Percentiles rank a stretch among this genome's conserved stretches.
phyloP scores from a whole-genome alignment of 352 stramenopile species.

The Phytophthora foliorum region DNA sequence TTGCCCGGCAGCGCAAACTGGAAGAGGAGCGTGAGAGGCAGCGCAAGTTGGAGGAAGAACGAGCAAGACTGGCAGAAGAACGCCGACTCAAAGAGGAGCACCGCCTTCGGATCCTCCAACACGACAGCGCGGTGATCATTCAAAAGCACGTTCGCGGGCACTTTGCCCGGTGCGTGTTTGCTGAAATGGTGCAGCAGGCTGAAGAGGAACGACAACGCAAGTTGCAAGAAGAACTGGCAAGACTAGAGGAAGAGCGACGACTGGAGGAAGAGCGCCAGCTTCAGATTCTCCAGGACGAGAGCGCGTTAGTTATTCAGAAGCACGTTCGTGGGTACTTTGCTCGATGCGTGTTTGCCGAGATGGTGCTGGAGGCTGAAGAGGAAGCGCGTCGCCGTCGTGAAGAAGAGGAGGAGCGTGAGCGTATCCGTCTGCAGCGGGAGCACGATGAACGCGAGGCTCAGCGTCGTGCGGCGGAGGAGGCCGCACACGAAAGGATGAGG shows the following conservation, averaged over 20 bases:
- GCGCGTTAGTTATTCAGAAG: constrained; percentile 56
- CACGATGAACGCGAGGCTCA: constrained; percentile 45
- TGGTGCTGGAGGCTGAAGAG: constrained; percentile 50
- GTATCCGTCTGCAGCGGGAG: constrained; percentile 40
- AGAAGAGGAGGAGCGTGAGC: constrained; percentile 56
- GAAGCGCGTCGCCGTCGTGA: constrained; percentile 49
- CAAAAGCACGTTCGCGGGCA: constrained; percentile 59
- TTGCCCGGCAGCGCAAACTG: constrained; percentile 36
- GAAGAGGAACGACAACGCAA: constrained; percentile 45
- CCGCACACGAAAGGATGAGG: constrained; percentile 41
- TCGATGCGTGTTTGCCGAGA: constrained; percentile 46
- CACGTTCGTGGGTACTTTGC: constrained; percentile 60
- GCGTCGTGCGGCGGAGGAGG: constrained; percentile 45
- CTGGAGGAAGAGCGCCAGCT: constrained; percentile 39
- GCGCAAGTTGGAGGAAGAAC: constrained; percentile 39
- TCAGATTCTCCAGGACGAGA: constrained; percentile 35
- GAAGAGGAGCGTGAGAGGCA: constrained; percentile 44
- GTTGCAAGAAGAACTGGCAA: constrained; percentile 40
- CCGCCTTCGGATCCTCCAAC: constrained; percentile 18
- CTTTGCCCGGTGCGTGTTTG: constrained; percentile 52
- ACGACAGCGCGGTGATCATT: constrained; percentile 54
- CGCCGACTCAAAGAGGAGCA: constrained; percentile 44
- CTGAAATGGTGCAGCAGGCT: constrained; percentile 46
- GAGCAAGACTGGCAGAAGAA: constrained; percentile 43
- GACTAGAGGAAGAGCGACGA: constrained; percentile 48